These are phyloP conservation scores for Lactarius hengduanensis DNA, from an alignment of 768 basidiomycete species.

Conservation along the genomic window DNA sequence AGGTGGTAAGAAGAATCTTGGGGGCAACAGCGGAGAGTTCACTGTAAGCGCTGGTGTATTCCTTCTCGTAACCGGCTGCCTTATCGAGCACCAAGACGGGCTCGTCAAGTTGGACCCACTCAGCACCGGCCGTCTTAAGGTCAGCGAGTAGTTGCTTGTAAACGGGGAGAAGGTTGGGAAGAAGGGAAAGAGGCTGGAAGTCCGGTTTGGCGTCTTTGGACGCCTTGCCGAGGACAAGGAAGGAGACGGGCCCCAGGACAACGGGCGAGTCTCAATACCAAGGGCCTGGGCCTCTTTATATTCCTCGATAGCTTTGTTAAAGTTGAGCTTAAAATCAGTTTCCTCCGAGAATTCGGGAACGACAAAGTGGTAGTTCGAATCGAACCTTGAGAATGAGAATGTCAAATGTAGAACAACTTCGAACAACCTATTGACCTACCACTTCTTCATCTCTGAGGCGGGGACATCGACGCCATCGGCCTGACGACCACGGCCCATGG, in stretches of 20 bases:
- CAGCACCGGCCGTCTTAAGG: slow-evolving; percentile 90
- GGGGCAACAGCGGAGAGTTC: slow-evolving; percentile 81
- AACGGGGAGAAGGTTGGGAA: slow-evolving; percentile 85
- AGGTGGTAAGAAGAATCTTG: slow-evolving; percentile 92
- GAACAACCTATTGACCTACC: slow-evolving; percentile 51
- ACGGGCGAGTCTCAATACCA: slow-evolving; percentile 91
- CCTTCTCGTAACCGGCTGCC: slow-evolving; percentile 70
- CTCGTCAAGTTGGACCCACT: slow-evolving; percentile 96
- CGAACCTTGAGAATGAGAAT: slow-evolving; percentile 61
- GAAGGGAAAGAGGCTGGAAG: slow-evolving; percentile 90
- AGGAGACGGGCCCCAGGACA: slow-evolving; percentile 92
- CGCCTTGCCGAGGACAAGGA: slow-evolving; percentile 90
- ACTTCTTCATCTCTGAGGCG: slow-evolving; percentile 99
- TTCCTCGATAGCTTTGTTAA: slow-evolving; percentile 93
- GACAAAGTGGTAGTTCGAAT: slow-evolving; percentile 98
- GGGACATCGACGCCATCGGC: slow-evolving; percentile 92
- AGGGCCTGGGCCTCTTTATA: slow-evolving; percentile 91
- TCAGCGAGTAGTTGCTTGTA: slow-evolving; percentile 89
- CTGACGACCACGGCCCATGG: slow-evolving; percentile 99
- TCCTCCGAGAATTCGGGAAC: slow-evolving; percentile 92
- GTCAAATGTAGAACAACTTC: slow-evolving; percentile 8
- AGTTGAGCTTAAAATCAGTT: slow-evolving; percentile 91
- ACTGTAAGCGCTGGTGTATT: slow-evolving; percentile 78
- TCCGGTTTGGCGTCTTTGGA: slow-evolving; percentile 76
- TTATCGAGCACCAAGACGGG: slow-evolving; percentile 92